Base-by-base conservation (phyloP, 108 stramenopile species). In the Cyclostephanos tholiformis region DNA sequence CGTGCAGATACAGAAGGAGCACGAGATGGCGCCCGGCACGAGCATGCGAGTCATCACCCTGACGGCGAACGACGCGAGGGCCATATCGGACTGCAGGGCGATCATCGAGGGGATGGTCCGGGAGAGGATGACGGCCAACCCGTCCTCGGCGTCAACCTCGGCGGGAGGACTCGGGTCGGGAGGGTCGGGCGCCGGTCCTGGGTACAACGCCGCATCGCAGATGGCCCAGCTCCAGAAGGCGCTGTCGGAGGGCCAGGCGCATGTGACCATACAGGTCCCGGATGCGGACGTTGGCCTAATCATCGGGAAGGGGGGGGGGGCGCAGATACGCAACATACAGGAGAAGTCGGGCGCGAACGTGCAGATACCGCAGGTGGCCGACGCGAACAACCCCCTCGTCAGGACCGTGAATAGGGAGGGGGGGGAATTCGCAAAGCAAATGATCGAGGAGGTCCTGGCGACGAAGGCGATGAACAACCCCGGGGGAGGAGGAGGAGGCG, bases 301-400 rank as follows among this genome's bases (percentile, higher is more conserved):
- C 69, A 99, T 99, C 80, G 99, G 99, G 19, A 97, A 95, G 82
- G 96, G 93, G 0, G n/a, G n/a, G n/a, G 99, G 99, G 22, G 63
- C 78, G 11, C 97, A 94, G 52, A 98, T 99, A 74, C 88, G 90
- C 38, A 79, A 80, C 43, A 94, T 99, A 50, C 98, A 99, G 76
- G 92, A 91, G 30, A 85, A 85, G 39, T 94, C 91, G 25, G 94
- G 95, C n/a, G 89, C 95, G 3, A 83, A 87, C 72, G 84, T 99
- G 29, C 98, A 98, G 69, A 97, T 98, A 56, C 97, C 97, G 5
- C 86, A 85, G 50, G 74, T 82, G n/a, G 86, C 92, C 0, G 93
- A 94, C 71, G 65, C 77, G 4, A 89, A 89, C 32, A 81, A 93
- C 67, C 86, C 87, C 8, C 35, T 70, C 0, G 77, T 90, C 26